These are phyloP conservation scores for Trypanosoma scelopori DNA, from an alignment of 208 protist species.

Conservation along the genomic window DNA sequence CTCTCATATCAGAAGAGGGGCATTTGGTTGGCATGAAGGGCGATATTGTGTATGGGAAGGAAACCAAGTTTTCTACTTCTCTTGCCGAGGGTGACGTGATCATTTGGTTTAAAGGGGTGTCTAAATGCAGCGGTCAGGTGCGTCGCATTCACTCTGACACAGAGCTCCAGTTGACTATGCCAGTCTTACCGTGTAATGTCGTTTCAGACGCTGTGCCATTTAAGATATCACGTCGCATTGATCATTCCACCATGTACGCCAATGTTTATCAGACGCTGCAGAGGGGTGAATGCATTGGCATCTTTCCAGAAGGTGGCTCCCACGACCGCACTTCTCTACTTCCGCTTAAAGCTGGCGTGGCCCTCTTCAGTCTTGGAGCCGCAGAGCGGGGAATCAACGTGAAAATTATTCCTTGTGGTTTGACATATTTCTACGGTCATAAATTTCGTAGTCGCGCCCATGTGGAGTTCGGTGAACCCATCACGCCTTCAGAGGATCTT, in stretches of 20 bases:
- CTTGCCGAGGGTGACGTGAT: conserved; percentile 77
- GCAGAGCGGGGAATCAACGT: conserved; percentile 80
- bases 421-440: conserved; percentile 93
- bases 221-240: conserved; percentile 83
- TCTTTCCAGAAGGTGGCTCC: conserved; percentile 96
- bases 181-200: conserved; percentile 43
- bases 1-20: conserved; percentile 54
- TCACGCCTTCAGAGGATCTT: conserved; percentile 69
- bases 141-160: conserved; percentile 60
- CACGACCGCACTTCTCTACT: conserved; percentile 94
- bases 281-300: conserved; percentile 88
- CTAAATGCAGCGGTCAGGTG: conserved; percentile 70
- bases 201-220: conserved; percentile 50
- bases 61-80: conserved; percentile 66
- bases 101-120: conserved; percentile 36
- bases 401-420: conserved; percentile 88
- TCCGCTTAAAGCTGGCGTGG: conserved; percentile 95
- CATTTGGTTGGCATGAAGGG: conserved; percentile 46
- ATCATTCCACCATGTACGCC: conserved; percentile 91
- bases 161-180: conserved; percentile 77
- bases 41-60: conserved; percentile 54
- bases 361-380: conserved; percentile 90
- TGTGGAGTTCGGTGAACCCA: conserved; percentile 86
- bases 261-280: conserved; percentile 88
- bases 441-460: conserved; percentile 91